Conservation (phyloP, 2,329 filamentous ascomycete species). For the Pseudogymnoascus sp. region DNA sequence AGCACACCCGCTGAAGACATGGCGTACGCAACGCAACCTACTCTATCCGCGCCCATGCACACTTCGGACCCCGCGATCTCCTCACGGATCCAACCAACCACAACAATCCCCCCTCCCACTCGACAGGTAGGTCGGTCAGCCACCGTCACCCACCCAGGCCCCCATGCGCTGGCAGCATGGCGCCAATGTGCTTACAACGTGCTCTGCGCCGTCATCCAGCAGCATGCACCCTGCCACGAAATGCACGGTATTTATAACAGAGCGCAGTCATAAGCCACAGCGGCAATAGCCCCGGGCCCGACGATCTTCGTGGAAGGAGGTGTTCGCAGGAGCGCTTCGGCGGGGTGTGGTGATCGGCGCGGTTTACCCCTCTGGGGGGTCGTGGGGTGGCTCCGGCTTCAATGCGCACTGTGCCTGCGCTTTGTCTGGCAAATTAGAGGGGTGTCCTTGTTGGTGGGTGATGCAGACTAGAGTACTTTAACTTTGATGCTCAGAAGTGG, state of each 20-base stretch:
- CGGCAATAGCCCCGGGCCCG: neutral
- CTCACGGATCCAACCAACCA: neutral
- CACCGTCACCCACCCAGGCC: neutral
- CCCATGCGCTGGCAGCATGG: slow-evolving; percentile 4
- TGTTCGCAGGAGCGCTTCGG: neutral
- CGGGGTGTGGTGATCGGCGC: neutral
- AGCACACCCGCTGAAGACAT: neutral
- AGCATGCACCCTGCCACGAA: slow-evolving; percentile 4
- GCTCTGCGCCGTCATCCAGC: neutral
- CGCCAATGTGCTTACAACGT: slow-evolving; percentile 7
- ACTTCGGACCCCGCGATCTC: neutral
- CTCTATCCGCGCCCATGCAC: neutral
- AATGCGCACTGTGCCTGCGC: neutral
- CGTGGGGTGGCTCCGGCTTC: neutral
- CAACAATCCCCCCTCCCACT: neutral
- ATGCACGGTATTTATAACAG: neutral
- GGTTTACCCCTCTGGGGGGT: neutral
- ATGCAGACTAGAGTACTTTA: neutral
- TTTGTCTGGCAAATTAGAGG: neutral
- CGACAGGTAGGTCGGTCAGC: neutral
- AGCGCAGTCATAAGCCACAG: slow-evolving; percentile 2
- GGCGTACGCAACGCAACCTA: neutral
- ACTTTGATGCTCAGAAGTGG: neutral
- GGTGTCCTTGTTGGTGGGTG: neutral
- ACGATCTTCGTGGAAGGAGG: neutral